These are phyloP conservation scores for Phytophthora pistaciae DNA, from an alignment of 352 stramenopile genomes.

Conservation along the genomic window DNA sequence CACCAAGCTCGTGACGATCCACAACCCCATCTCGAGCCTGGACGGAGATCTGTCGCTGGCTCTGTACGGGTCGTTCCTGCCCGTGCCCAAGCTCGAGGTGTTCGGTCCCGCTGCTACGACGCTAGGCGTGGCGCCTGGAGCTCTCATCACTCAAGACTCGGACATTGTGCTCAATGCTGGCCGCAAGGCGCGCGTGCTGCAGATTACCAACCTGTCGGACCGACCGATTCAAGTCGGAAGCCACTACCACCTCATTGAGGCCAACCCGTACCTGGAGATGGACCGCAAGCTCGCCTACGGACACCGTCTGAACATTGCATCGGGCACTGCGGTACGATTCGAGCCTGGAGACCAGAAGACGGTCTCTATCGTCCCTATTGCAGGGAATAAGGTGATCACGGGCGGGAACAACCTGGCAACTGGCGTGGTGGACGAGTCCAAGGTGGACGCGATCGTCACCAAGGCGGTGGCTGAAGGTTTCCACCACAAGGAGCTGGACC, in stretches of 20 bases:
- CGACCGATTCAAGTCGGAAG: constrained; percentile 95
- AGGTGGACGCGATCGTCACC: constrained; percentile 66
- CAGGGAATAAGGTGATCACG: constrained; percentile 86
- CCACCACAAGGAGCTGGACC: constrained; percentile 61
- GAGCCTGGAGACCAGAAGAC: constrained; percentile 97
- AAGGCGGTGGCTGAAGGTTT: constrained; percentile 63
- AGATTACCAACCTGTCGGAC: constrained; percentile 96
- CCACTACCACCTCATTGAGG: constrained; percentile 98
- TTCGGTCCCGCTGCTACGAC: constrained; percentile 53
- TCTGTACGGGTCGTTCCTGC: constrained; percentile 96
- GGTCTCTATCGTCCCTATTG: constrained; percentile 94
- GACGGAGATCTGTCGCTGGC: constrained; percentile 93
- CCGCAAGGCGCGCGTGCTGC: constrained; percentile 77
- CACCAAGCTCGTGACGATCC: constrained; percentile 97
- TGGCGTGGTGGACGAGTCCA: constrained; percentile 73
- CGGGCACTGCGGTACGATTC: constrained; percentile 94
- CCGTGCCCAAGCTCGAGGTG: constrained; percentile 79
- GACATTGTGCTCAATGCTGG: constrained; percentile 90
- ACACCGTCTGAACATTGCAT: constrained; percentile 95
- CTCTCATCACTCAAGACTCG: constrained; percentile 65
- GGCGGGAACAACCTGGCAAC: constrained; percentile 92
- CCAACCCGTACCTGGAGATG: constrained; percentile 96
- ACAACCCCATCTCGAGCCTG: constrained; percentile 91
- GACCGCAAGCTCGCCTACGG: constrained; percentile 93
- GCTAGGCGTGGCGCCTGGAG: constrained; percentile 47